Evolutionary conservation across 179 eudicot species (phyloP), one percentile per base, ranked within the genome.

Genomic region (Beta corolliflora): DNA sequence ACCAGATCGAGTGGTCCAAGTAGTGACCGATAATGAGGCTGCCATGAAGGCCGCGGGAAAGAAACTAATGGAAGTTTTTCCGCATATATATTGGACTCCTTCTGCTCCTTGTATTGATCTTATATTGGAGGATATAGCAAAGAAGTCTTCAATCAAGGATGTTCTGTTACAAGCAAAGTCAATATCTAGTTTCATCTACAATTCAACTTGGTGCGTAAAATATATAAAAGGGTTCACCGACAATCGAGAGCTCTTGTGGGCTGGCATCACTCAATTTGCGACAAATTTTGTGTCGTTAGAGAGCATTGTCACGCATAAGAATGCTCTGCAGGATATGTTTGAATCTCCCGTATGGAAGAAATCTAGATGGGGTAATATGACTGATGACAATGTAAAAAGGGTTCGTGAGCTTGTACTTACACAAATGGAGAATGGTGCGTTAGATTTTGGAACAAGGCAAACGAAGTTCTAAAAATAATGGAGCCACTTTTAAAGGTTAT

Each of bases 81-180:
- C 61, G 7, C 9, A 29, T 56, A 14, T 72, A 3, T 80, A 72
- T 48, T 80, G 41, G 61, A 59, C 41, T 1, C 9, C 63, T 60
- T 71, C 16, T 2, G 71, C 77, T 1, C 63, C 48, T 60, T 72
- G 70, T 50, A 9, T 79, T 1, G 82, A 61, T 80, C 71, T 80
- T 29, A 54, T 80, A 1, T 31, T 80, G 11, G 73, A 80, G 18
- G 64, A 73, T n/a, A 10, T 73, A 23, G 71, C 52, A 3, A 73
- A 73, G 7, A 41, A 56, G n/a, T 14, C n/a, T 56, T 13, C 1
- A 5, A 5, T 56, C 1, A 56, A 56, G 60, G 60, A 56, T 13
- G 6, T 14, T 56, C n/a, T 70, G 7, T 14, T 6, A 0, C 11
- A 9, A 4, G 77, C 77, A 4, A 56, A 21, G 21, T 13, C 5